Evolutionary conservation across 176 grass and related monocot genomes (phyloP).

Genomic region (Urochloa ruziziensis): DNA sequence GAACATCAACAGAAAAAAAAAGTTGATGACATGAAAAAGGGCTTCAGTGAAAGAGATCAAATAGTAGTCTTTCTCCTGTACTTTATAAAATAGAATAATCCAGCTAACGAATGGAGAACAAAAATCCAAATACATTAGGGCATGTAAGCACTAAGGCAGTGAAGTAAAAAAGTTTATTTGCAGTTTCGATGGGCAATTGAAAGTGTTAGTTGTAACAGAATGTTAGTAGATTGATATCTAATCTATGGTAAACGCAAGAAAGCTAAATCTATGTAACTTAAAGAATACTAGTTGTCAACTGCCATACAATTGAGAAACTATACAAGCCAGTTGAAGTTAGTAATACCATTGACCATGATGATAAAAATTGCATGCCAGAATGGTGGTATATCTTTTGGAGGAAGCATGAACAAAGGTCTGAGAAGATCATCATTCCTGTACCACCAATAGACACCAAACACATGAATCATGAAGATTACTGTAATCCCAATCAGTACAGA

Average conservation of each 20-base stretch:
- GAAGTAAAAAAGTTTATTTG: slow-evolving; percentile 3
- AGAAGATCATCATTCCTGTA: slow-evolving; percentile 87
- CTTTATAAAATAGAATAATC: background rate
- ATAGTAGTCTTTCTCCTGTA: background rate
- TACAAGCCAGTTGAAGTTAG: slow-evolving; percentile 11
- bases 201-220: background rate
- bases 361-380: slow-evolving; percentile 99
- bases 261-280: background rate
- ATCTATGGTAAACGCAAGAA: slow-evolving; percentile 12
- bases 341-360: slow-evolving; percentile 98
- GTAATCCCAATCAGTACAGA: slow-evolving; percentile 75
- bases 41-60: background rate
- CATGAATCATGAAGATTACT: slow-evolving; percentile 79
- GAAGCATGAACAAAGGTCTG: slow-evolving; percentile 88
- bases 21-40: background rate
- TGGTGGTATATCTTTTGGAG: slow-evolving; percentile 92
- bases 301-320: background rate
- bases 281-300: slow-evolving; percentile 1
- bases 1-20: background rate
- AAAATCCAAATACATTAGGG: background rate
- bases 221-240: slow-evolving; percentile 7
- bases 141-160: background rate
- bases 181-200: background rate
- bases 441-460: slow-evolving; percentile 97
- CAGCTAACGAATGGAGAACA: slow-evolving; percentile 14